Evolutionary conservation across 2,329 filamentous ascomycete species (phyloP), one percentile per base, ranked within the genome.

Genomic region (Colletotrichum sp.): DNA sequence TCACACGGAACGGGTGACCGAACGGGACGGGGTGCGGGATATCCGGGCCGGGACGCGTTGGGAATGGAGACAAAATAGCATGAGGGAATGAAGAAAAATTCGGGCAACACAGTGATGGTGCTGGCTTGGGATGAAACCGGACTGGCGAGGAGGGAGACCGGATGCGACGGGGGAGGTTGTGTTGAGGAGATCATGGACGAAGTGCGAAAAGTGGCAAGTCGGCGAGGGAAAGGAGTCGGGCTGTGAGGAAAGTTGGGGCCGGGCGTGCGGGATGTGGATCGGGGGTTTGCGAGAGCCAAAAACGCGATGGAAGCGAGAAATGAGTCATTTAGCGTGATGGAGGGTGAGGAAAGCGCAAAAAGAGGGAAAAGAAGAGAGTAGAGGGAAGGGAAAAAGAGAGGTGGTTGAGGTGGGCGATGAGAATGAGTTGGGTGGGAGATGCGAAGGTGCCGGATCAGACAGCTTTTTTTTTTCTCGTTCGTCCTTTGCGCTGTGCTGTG

Each of bases 371-470:
- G 60, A 67, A 55, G 64, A 60, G 60, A 52, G 43, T 36, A 74
- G 57, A 67, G 69, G 70, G 36, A 57, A 70, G 60, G 61, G 67
- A 64, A 72, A 66, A 77, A 64, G 65, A 71, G 65, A 48, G 72
- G 67, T 34, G 70, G 67, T 77, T 74, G 74, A 74, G 76, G 76
- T 77, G 74, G 76, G 74, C 76, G 76, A 77, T 77, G 76, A 77
- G 76, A 60, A 74, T 70, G 66, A 71, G 67, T 73, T 77, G 72
- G 76, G 76, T 75, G 73, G 73, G 73, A 73, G 63, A 61, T 64
- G 69, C 32, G 67, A 39, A 67, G 60, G 74, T 57, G 71, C 74
- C 63, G 75, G 64, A 77, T 77, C 76, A 77, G 67, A 75, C 60
- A 30, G 60, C 43, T 52, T 52, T 52, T 52, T 52, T 21, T 21